Conservation (phyloP, 352 stramenopile species). For the Pythium sp. region DNA sequence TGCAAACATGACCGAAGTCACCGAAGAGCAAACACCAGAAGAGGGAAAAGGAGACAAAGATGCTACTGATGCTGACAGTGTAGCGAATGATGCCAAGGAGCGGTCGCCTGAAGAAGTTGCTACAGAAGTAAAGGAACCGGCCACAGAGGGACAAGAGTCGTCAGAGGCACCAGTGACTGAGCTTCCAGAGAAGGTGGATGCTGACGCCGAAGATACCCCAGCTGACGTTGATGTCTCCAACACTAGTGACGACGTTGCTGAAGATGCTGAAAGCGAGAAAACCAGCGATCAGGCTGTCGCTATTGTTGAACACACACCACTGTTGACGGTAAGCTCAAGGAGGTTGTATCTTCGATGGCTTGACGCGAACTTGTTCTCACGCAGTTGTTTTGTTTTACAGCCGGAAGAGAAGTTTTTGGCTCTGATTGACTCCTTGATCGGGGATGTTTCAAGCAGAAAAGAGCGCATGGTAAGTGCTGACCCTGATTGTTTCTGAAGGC, state of each 20-base stretch:
- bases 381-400: constrained; percentile 20
- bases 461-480: constrained; percentile 36
- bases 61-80: not conserved
- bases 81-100: not conserved
- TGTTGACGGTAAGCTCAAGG: constrained; percentile 10
- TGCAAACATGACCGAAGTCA: not conserved
- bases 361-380: not conserved
- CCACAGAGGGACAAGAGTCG: constrained; percentile 2
- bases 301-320: constrained; percentile 5
- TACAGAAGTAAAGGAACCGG: not conserved
- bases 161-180: not conserved
- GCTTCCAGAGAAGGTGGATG: not conserved
- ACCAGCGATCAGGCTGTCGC: not conserved
- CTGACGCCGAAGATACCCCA: not conserved
- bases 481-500: not conserved
- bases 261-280: constrained; percentile 11
- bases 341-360: not conserved
- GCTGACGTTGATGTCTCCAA: constrained; percentile 1
- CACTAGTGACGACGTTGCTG: not conserved
- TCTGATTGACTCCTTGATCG: constrained; percentile 57
- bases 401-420: constrained; percentile 54
- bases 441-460: constrained; percentile 55
- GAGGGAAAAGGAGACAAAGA: not conserved
- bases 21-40: not conserved
- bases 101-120: not conserved